Evolutionary conservation across 176 grass and related monocot species (phyloP).

Genomic region (Oryza coarctata): DNA sequence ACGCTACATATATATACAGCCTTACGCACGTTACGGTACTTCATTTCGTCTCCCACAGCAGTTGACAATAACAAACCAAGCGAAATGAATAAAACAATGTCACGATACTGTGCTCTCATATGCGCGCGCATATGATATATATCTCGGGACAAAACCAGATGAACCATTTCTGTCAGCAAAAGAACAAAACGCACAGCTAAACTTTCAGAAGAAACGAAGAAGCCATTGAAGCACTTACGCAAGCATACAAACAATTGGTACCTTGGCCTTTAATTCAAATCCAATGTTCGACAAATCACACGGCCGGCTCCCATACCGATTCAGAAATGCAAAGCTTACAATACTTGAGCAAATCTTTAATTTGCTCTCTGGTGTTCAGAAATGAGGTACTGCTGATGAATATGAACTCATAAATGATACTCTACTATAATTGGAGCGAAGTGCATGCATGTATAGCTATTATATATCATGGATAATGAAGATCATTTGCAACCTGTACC

Average conservation of each 20-base stretch:
- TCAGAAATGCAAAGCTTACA: neutral
- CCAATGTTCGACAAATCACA: conserved; percentile 13
- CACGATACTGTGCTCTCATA: conserved; percentile 18
- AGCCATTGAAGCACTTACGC: neutral
- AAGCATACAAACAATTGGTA: conserved; percentile 13
- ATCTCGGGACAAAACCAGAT: conserved; percentile 29
- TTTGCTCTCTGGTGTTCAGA: conserved; percentile 4
- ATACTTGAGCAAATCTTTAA: conserved; percentile 17
- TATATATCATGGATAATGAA: neutral
- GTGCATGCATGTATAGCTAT: neutral
- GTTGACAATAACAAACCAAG: conserved; percentile 10
- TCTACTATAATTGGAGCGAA: conserved; percentile 14
- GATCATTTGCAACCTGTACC: neutral
- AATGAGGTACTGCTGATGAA: neutral
- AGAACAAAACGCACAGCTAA: conserved; percentile 43
- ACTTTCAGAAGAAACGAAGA: conserved; percentile 30
- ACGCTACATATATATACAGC: neutral
- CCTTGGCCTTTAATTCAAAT: conserved; percentile 35
- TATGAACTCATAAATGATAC: neutral
- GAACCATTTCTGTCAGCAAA: conserved; percentile 29
- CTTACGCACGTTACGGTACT: conserved; percentile 2
- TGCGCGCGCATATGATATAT: conserved; percentile 19
- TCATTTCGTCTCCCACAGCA: neutral
- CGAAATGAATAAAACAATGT: conserved; percentile 34
- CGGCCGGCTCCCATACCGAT: neutral